Conservation (phyloP, 2,329 filamentous ascomycete genomes). For the Aureobasidium sp. region DNA sequence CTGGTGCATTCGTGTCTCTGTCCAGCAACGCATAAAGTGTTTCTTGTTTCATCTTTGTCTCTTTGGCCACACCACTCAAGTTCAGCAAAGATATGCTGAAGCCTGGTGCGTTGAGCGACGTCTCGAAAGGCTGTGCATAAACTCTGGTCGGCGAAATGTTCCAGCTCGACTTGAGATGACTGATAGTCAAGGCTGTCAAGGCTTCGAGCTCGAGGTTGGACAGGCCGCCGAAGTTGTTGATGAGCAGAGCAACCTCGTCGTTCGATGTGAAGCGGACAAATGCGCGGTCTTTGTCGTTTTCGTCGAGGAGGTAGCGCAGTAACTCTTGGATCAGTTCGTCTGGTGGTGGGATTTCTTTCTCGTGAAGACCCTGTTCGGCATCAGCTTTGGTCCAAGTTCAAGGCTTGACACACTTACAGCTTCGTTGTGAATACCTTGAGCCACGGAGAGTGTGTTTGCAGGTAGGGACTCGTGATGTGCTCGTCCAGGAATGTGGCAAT, state of each 20-base stretch:
- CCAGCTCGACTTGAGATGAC: constrained; percentile 38
- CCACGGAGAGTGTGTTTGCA: constrained; percentile 29
- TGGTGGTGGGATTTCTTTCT: constrained; percentile 39
- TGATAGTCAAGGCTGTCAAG: constrained; percentile 33
- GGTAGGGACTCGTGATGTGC: constrained; percentile 39
- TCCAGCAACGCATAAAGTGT: constrained; percentile 43
- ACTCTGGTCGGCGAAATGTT: constrained; percentile 40
- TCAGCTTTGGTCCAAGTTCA: background rate
- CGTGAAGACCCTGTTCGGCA: constrained; percentile 31
- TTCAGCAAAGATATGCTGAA: constrained; percentile 50
- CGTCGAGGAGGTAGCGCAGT: constrained; percentile 40
- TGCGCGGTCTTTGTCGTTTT: constrained; percentile 38
- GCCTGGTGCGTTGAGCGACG: constrained; percentile 47
- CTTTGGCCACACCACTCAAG: constrained; percentile 36
- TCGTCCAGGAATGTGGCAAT: constrained; percentile 45
- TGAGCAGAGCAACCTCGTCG: constrained; percentile 38
- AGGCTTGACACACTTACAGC: constrained; percentile 25
- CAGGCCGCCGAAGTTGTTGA: constrained; percentile 43
- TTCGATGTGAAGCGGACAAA: constrained; percentile 39
- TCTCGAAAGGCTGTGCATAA: constrained; percentile 43
- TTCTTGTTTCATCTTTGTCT: constrained; percentile 28
- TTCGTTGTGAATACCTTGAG: constrained; percentile 46
- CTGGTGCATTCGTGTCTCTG: constrained; percentile 41
- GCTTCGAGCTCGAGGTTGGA: constrained; percentile 41
- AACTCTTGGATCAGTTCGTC: constrained; percentile 41